Evolutionary conservation across 1,284 basidiomycete genomes (phyloP).

Genomic region (Inonotus obliquus): DNA sequence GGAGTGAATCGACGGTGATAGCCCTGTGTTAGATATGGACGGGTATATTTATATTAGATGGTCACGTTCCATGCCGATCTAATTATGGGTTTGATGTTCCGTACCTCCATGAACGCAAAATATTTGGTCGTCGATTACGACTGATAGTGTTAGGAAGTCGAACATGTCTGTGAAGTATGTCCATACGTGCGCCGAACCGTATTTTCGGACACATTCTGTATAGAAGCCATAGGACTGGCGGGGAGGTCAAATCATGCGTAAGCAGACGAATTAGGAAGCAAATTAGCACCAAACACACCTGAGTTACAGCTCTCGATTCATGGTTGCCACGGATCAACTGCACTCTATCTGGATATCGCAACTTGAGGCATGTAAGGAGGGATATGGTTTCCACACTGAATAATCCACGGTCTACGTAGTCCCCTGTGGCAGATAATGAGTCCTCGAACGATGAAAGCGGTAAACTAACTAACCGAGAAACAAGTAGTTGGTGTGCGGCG

Average conservation of each 20-base stretch:
- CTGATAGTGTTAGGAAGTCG: slow-evolving; percentile 95
- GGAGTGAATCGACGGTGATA: slow-evolving; percentile 97
- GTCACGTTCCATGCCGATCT: neutral
- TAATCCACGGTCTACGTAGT: slow-evolving; percentile 96
- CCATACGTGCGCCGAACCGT: slow-evolving; percentile 96
- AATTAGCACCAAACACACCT: slow-evolving; percentile 49
- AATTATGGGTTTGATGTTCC: slow-evolving; percentile 1
- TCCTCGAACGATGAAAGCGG: neutral
- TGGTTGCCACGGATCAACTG: slow-evolving; percentile 98
- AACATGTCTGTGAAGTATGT: slow-evolving; percentile 99
- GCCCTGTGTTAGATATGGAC: slow-evolving; percentile 45
- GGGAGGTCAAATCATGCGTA: neutral
- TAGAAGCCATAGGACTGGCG: slow-evolving; percentile 97
- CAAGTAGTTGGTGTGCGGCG: slow-evolving; percentile 95
- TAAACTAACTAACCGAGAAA: slow-evolving; percentile 72
- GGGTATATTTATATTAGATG: neutral
- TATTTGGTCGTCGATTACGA: slow-evolving; percentile 98
- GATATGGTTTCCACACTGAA: slow-evolving; percentile 99
- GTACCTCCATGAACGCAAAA: slow-evolving; percentile 97
- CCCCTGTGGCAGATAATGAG: slow-evolving; percentile 51
- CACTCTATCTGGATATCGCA: slow-evolving; percentile 95
- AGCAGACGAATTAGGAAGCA: slow-evolving; percentile 13
- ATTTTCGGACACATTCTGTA: slow-evolving; percentile 97
- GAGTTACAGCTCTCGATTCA: slow-evolving; percentile 96
- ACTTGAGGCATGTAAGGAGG: slow-evolving; percentile 92